Base-by-base conservation (phyloP, 768 basidiomycete species). In the Amanita fuliginea region DNA sequence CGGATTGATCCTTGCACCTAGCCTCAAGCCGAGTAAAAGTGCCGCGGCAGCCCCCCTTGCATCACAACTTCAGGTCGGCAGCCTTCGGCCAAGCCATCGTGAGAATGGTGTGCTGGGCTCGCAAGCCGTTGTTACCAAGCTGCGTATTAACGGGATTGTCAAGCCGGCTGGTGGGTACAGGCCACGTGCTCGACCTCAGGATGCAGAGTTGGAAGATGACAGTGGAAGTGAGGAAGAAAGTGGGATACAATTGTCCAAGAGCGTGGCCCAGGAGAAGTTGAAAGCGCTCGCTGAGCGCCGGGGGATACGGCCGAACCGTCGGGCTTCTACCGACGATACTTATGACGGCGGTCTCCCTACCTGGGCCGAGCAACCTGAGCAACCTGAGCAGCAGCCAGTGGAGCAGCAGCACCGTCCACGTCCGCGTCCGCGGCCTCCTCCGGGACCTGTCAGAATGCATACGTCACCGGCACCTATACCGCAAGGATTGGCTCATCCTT, bases 211-310 rank as follows among this genome's bases (percentile, higher is more conserved):
- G 69, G 86, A 86, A 52, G 76, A 81, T n/a, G 75, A 76, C 19
- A 79, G 73, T 50, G 78, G 69, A 14, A 73, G 67, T 35, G 78
- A 80, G 13, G 76, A 73, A 1, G 62, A 62, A 11, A 57, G 60
- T 41, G 66, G 62, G 19, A 69, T 83, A 24, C 72, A 77, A 56
- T 63, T 86, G 18, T 80, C 84, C 21, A 72, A 71, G 61, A 85
- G 83, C 44, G 72, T 83, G 28, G 86, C 83, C 10, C 79, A 86
- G 56, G 76, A 81, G 64, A 78, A 71, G 62, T 57, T 88, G 51
- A 76, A 72, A 41, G 76, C 76, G 1, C 62, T 86, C 2, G 77
- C 76, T 33, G 66, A 73, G 44, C 68, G 74, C 10, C 68, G 74
- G 40, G 65, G 67, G 11, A 66, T 68, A 24, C 63, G 58, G 24